Base-by-base conservation (phyloP, 805 yeast genomes). In the Pichia pseudocactophila region DNA sequence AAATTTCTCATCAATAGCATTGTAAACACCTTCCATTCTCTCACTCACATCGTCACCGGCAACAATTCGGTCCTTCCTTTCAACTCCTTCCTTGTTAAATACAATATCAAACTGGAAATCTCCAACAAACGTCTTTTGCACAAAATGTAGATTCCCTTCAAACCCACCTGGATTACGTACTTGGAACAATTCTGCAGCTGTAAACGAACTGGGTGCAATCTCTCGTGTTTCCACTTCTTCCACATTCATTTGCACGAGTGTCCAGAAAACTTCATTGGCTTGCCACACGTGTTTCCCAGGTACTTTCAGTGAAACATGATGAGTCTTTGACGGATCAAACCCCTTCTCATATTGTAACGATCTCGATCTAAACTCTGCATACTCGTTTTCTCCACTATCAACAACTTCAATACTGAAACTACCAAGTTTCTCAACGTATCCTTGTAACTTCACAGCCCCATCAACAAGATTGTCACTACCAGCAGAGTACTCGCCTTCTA, bases 71-170 rank as follows among this genome's bases (percentile, higher is more conserved):
- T 58, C 46, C 0, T 80, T 61, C 1, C 55, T 47, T 22, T 8
- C 25, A 22, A 22, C 25, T 22, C n/a, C n/a, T n/a, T n/a, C n/a
- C n/a, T 22, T 65, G 50, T 76, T 77, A 63, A 65, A 89, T 3
- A 76, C 55, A 17, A 90, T 63, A 46, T 82, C 87, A 57, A 85
- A 86, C 57, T 86, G 85, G 57, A 84, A 82, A 13, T 63, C 66
- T 2, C 94, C 95, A 53, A 72, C 68, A 58, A 77, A 92, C 0
- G 79, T 67, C 52, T 84, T 80, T 61, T 90, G 96, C 25, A 88
- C 63, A 45, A 75, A 73, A 57, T 90, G 96, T 44, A 85, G 57
- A 55, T 86, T 86, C 1, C 96, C 97, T 47, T 63, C 76, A 50
- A 77, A 79, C 19, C 64, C 59, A 35, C 76, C 72, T 13, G 76